These are phyloP conservation scores for Phylloporus sp. DNA, from an alignment of 768 basidiomycete genomes.

Conservation along the genomic window DNA sequence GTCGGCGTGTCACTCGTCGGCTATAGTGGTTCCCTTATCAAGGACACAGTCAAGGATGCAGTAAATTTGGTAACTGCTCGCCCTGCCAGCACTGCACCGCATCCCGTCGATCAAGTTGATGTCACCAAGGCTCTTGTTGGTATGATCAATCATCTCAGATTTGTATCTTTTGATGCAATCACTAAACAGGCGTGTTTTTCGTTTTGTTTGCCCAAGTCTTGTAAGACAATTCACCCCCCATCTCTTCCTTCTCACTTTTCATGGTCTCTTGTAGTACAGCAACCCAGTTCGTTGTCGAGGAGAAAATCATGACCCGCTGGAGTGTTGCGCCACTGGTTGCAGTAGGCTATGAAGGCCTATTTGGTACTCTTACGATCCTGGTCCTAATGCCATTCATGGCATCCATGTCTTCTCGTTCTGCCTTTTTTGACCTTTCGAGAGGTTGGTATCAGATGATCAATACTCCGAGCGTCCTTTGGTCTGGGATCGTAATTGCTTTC, in stretches of 20 bases:
- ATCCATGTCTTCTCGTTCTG: slow-evolving; percentile 54
- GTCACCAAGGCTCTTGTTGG: slow-evolving; percentile 72
- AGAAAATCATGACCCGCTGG: slow-evolving; percentile 90
- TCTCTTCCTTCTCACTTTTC: neutral
- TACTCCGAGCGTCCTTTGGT: slow-evolving; percentile 65
- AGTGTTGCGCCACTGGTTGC: slow-evolving; percentile 84
- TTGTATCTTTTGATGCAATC: slow-evolving; percentile 15
- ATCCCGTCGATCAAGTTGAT: slow-evolving; percentile 52
- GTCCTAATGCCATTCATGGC: slow-evolving; percentile 78
- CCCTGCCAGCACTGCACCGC: slow-evolving; percentile 33
- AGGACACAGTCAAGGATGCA: slow-evolving; percentile 57
- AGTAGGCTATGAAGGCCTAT: slow-evolving; percentile 92
- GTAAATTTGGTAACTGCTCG: slow-evolving; percentile 16
- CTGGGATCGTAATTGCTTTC: slow-evolving; percentile 64
- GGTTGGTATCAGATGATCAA: slow-evolving; percentile 87
- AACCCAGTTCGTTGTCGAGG: slow-evolving; percentile 91
- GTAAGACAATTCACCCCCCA: slow-evolving; percentile 40
- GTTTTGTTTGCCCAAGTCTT: slow-evolving; percentile 93
- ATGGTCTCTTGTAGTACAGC: slow-evolving; percentile 58
- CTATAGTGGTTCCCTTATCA: slow-evolving; percentile 82
- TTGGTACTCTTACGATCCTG: slow-evolving; percentile 77
- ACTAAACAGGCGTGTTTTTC: slow-evolving; percentile 71
- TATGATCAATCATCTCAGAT: slow-evolving; percentile 26
- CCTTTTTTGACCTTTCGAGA: slow-evolving; percentile 83
- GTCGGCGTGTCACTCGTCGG: slow-evolving; percentile 80